Evolutionary conservation across 768 basidiomycete species (phyloP).

Genomic region (Pleurotus platypus): DNA sequence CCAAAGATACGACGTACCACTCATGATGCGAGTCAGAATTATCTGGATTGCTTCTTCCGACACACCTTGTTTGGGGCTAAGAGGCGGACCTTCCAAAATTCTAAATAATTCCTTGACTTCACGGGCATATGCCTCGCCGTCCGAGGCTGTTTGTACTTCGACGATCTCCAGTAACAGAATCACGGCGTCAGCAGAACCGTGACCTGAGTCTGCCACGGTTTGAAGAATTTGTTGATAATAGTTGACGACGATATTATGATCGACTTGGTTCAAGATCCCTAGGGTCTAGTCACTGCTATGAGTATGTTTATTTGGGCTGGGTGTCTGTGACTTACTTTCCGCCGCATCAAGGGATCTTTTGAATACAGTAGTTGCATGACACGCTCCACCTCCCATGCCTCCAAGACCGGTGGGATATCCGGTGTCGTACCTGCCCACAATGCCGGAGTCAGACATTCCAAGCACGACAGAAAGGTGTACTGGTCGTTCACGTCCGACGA

Average conservation of each 20-base stretch:
- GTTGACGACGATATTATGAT: constrained; percentile 51
- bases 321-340: constrained; percentile 40
- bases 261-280: constrained; percentile 52
- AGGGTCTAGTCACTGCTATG: constrained; percentile 49
- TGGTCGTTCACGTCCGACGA: constrained; percentile 57
- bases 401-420: constrained; percentile 49
- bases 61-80: constrained; percentile 32
- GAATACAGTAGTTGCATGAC: constrained; percentile 68
- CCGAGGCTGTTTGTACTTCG: constrained; percentile 38
- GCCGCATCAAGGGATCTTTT: constrained; percentile 53
- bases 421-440: constrained; percentile 67
- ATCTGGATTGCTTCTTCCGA: constrained; percentile 56
- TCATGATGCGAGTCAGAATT: constrained; percentile 49
- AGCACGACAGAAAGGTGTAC: constrained; percentile 64
- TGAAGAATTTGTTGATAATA: constrained; percentile 46
- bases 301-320: too few relatives aligned
- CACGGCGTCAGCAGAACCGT: constrained; percentile 34
- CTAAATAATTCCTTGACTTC: constrained; percentile 40
- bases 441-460: constrained; percentile 52
- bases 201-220: constrained; percentile 27
- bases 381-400: constrained; percentile 70
- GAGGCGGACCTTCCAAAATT: constrained; percentile 29
- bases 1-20: constrained; percentile 21
- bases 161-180: constrained; percentile 54
- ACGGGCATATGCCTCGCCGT: constrained; percentile 58